Base-by-base conservation (phyloP, 2,329 filamentous ascomycete genomes). In the Dactylellina parvicollis region DNA sequence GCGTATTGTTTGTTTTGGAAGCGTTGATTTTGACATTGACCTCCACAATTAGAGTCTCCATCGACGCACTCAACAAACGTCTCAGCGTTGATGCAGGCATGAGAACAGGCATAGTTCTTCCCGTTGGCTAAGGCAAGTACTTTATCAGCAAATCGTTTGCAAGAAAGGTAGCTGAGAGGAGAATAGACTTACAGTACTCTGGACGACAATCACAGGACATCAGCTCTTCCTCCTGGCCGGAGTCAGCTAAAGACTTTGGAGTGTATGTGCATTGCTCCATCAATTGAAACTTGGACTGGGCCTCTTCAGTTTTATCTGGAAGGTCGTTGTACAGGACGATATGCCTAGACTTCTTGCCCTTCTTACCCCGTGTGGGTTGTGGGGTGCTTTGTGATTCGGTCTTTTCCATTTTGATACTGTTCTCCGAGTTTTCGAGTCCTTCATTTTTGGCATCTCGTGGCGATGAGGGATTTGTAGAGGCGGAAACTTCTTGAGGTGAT, bases 11-110 rank as follows among this genome's bases (percentile, higher is more conserved):
- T 93, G 77, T 88, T 90, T 81, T 96, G 92, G 79, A 99, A 98
- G 73, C 95, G 90, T 81, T 96, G 92, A 79, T 99, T 99, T 80
- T 96, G 91, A 81, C 95, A 99, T 52, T 87, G 88, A 36, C 87
- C 84, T 61, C 93, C 93, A 81, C 95, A 99, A 79, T 92, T 91
- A 81, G 93, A 95, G 77, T 93, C 90, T 74, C 88, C 88, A 75
- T 86, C 84, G 34, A 91, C 86, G 80, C 95, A 99, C 83, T 99
- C 95, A 87, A 98, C 96, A 81, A 97, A 98, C 69, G 94, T 98
- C 67, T 92, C 91, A 78, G 95, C 91, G 81, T 99, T 99, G 84
- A 99, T 99, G 82, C 95, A 99, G 81, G 97, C 92, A 78, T 97
- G 93, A 76, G 92, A 94, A 81, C 95, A 99, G 54, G 95, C 93